phyloP scores from a whole-genome alignment of 2,329 filamentous ascomycete genomes.

The Colletotrichum eremochloae region DNA sequence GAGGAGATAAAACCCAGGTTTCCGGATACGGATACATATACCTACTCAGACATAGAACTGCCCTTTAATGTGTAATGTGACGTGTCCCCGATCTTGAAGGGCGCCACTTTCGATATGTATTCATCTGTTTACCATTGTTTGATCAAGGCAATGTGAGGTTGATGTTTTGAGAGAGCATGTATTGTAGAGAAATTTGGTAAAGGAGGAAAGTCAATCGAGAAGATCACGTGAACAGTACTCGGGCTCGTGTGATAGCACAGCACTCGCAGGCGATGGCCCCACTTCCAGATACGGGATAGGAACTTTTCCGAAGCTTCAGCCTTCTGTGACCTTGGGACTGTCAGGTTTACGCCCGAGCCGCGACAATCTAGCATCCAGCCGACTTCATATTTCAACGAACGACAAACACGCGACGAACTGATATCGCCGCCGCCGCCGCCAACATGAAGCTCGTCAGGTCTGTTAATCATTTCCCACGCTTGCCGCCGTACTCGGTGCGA shows the following conservation, averaged over 20 bases:
- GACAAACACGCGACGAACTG: slow-evolving; percentile 12
- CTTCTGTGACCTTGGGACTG: slow-evolving; percentile 24
- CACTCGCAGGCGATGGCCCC: slow-evolving; percentile 4
- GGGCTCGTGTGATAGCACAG: background rate
- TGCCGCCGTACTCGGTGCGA: slow-evolving; percentile 46
- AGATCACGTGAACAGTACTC: slow-evolving; percentile 1
- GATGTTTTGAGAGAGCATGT: background rate
- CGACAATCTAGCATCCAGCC: slow-evolving; percentile 17
- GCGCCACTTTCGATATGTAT: background rate
- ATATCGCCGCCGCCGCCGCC: slow-evolving; percentile 47
- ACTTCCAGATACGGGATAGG: slow-evolving; percentile 39
- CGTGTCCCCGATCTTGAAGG: background rate
- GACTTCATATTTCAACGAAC: slow-evolving; percentile 11
- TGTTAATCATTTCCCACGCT: slow-evolving; percentile 53
- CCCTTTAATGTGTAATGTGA: slow-evolving; percentile 7
- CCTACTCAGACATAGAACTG: background rate
- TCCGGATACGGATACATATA: background rate
- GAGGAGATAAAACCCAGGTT: background rate
- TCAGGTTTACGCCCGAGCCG: slow-evolving; percentile 20
- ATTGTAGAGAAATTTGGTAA: no score
- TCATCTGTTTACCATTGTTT: background rate
- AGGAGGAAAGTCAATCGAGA: no score
- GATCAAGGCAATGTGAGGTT: background rate
- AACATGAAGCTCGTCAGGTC: slow-evolving; percentile 98
- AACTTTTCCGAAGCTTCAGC: slow-evolving; percentile 41